Evolutionary conservation across 1,139 yeast species (phyloP).

Genomic region (Saccharomyces pastorianus): DNA sequence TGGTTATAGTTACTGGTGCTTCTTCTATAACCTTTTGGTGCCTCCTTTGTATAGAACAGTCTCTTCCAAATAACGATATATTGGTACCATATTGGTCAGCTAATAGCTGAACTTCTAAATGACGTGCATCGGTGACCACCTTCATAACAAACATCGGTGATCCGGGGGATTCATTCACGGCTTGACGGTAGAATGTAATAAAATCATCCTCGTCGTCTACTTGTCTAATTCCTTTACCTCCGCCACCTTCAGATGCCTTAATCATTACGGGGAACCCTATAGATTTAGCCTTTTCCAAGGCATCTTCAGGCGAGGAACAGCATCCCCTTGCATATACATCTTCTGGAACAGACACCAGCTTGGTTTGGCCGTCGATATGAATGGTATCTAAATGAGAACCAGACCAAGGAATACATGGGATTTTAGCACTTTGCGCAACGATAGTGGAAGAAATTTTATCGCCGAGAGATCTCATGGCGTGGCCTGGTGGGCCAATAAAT

Average conservation of each 20-base stretch:
- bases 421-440: too few relatives aligned
- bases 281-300: slow-evolving; percentile 67
- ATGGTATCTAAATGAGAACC: too few relatives aligned
- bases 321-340: slow-evolving; percentile 81
- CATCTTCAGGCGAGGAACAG: slow-evolving; percentile 79
- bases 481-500: too few relatives aligned
- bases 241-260: slow-evolving; percentile 98
- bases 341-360: slow-evolving; percentile 35
- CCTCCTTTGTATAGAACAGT: slow-evolving; percentile 95
- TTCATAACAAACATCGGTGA: slow-evolving; percentile 93
- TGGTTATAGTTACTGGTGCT: slow-evolving; percentile 93
- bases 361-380: too few relatives aligned
- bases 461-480: too few relatives aligned
- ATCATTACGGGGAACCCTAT: slow-evolving; percentile 97
- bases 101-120: slow-evolving; percentile 85
- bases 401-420: too few relatives aligned
- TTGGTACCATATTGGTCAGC: slow-evolving; percentile 96
- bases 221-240: slow-evolving; percentile 96
- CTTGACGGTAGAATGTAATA: slow-evolving; percentile 66
- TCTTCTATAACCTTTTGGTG: slow-evolving; percentile 95
- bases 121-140: slow-evolving; percentile 91
- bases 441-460: too few relatives aligned
- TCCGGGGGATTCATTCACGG: slow-evolving; percentile 91
- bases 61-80: slow-evolving; percentile 89
- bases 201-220: slow-evolving; percentile 75